Conservation (phyloP, 129 eudicot genomes). For the Flaveria brownii region DNA sequence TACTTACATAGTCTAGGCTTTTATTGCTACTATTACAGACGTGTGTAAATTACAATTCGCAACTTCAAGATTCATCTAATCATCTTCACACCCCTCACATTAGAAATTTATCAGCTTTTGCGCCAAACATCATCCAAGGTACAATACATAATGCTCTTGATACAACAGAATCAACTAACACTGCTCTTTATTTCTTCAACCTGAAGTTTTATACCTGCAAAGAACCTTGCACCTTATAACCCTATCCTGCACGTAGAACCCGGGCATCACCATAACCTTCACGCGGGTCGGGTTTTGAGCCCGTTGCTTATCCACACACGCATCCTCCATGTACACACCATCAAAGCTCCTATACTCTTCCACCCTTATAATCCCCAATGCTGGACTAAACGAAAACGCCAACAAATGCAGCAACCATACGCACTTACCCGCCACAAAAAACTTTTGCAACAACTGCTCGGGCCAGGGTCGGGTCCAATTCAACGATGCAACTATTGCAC, state of each 20-base stretch:
- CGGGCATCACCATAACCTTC: slow-evolving; percentile 85
- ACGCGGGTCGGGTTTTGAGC: slow-evolving; percentile 50
- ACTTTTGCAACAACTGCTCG: slow-evolving; percentile 77
- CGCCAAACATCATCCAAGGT: slow-evolving; percentile 18
- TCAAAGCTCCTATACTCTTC: slow-evolving; percentile 63
- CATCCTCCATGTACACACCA: slow-evolving; percentile 68
- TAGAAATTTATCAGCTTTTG: slow-evolving; percentile 20
- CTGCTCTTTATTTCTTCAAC: slow-evolving; percentile 23
- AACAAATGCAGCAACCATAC: slow-evolving; percentile 91
- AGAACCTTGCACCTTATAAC: slow-evolving; percentile 81
- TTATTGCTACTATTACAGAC: background rate
- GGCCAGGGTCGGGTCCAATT: slow-evolving; percentile 95
- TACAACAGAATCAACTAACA: slow-evolving; percentile 25
- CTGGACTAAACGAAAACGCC: slow-evolving; percentile 72
- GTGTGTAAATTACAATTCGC: too few relatives aligned
- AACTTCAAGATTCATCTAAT: background rate
- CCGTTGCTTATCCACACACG: slow-evolving; percentile 52
- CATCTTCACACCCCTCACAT: background rate
- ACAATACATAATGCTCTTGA: slow-evolving; percentile 24
- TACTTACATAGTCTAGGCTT: background rate
- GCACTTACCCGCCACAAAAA: slow-evolving; percentile 92
- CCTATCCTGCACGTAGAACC: slow-evolving; percentile 80
- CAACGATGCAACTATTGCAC: slow-evolving; percentile 55
- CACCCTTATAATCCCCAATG: slow-evolving; percentile 69
- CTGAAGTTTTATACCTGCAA: slow-evolving; percentile 65